phyloP scores from a whole-genome alignment of 352 stramenopile genomes.

The Phytophthora uliginosa region DNA sequence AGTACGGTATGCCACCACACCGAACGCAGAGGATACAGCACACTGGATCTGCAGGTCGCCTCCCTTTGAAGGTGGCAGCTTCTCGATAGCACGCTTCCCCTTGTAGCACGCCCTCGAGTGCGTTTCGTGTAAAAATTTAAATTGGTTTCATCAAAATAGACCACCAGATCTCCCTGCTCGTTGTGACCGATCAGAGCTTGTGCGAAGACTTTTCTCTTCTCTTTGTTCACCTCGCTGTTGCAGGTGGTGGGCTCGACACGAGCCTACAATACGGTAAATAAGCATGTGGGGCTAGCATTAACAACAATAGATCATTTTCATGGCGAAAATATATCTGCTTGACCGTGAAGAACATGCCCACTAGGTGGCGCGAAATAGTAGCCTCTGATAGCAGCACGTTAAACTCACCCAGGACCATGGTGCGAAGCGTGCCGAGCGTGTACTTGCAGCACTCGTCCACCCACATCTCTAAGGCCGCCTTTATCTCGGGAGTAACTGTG shows the following conservation, averaged over 20 bases:
- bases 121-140: too few species aligned
- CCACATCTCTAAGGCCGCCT: not conserved
- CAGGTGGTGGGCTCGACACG: too few species aligned
- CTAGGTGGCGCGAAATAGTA: conserved; percentile 14
- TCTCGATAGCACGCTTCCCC: too few species aligned
- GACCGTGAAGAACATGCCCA: conserved; percentile 22
- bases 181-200: not conserved
- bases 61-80: too few species aligned
- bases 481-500: conserved; percentile 3
- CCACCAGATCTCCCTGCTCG: not conserved
- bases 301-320: too few species aligned
- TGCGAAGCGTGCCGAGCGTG: not conserved
- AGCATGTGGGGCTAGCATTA: too few species aligned
- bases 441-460: conserved; percentile 6
- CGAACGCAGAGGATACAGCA: too few species aligned
- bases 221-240: conserved; percentile 2
- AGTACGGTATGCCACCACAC: too few species aligned
- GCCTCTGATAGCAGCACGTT: conserved; percentile 9
- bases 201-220: not conserved
- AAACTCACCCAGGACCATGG: not conserved
- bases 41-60: too few species aligned
- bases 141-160: too few species aligned
- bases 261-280: too few species aligned
- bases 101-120: too few species aligned
- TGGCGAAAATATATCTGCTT: conserved; percentile 9